These are phyloP conservation scores for Cronartium ribicola DNA, from an alignment of 1,284 basidiomycete genomes.

Conservation along the genomic window DNA sequence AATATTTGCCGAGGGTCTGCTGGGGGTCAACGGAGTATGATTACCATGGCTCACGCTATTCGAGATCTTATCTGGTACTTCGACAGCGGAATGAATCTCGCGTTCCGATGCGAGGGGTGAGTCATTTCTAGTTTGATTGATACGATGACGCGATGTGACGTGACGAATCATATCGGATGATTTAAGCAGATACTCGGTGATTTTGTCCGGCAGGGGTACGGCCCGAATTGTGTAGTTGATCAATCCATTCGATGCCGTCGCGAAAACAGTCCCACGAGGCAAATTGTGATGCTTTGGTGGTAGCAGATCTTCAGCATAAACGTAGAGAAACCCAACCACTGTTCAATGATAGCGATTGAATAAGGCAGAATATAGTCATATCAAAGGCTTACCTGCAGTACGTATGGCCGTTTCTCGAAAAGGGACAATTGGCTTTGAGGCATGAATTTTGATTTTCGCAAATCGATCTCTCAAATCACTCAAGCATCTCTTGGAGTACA, in stretches of 20 bases:
- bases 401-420: constrained; percentile 92
- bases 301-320: constrained; percentile 65
- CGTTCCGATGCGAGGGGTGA: constrained; percentile 50
- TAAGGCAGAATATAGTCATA: background rate
- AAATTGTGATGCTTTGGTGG: constrained; percentile 71
- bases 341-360: constrained; percentile 18
- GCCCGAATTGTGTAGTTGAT: constrained; percentile 81
- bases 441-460: constrained; percentile 84
- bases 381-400: constrained; percentile 59
- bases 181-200: constrained; percentile 64
- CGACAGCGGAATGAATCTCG: background rate
- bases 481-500: constrained; percentile 68
- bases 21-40: constrained; percentile 43
- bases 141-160: constrained; percentile 12
- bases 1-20: constrained; percentile 48
- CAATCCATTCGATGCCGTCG: constrained; percentile 65
- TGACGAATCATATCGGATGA: constrained; percentile 19
- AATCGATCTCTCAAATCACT: constrained; percentile 93
- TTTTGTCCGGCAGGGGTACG: constrained; percentile 65
- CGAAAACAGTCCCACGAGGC: constrained; percentile 72
- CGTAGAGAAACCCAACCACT: background rate
- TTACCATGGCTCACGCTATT: constrained; percentile 52
- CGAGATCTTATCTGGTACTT: background rate
- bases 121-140: constrained; percentile 45
- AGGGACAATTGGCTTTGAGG: constrained; percentile 92